Percentiles rank a stretch among this genome's conserved stretches.
phyloP scores from a whole-genome alignment of 2,329 filamentous ascomycete genomes.

The Monosporascus sp. region DNA sequence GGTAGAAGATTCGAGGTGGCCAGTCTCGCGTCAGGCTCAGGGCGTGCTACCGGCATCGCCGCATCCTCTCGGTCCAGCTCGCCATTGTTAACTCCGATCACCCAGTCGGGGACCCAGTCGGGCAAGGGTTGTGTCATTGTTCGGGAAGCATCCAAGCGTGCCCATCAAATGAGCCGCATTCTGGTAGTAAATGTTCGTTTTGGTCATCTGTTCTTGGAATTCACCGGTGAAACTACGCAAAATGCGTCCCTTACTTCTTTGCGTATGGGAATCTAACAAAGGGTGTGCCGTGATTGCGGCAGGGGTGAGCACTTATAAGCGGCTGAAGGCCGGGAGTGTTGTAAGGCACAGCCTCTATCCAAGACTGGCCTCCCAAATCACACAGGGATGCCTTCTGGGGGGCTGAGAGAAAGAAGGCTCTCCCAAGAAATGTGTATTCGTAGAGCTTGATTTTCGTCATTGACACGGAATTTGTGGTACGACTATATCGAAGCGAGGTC shows the following conservation, averaged over 20 bases:
- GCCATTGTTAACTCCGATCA: background rate
- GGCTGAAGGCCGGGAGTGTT: background rate
- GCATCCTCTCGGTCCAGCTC: background rate
- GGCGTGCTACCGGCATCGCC: too few species aligned
- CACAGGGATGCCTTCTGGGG: too few species aligned
- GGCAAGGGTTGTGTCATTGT: background rate
- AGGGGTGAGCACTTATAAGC: background rate
- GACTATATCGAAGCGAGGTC: too few species aligned
- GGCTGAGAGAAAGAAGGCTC: too few species aligned
- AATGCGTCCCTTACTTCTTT: too few species aligned
- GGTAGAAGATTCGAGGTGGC: background rate
- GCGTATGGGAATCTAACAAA: too few species aligned
- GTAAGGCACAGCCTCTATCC: background rate
- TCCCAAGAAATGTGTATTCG: too few species aligned
- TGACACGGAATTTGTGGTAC: too few species aligned
- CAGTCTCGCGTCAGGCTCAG: background rate
- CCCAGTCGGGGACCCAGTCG: conserved; percentile 15
- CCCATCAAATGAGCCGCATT: background rate
- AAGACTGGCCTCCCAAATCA: too few species aligned
- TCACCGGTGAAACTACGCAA: too few species aligned
- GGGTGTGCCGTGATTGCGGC: too few species aligned
- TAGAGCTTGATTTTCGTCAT: too few species aligned
- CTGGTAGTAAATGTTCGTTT: background rate
- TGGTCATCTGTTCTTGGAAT: background rate
- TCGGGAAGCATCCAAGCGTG: background rate